Evolutionary conservation across 257 asterid genomes (phyloP).

Genomic region (Cordia subcordata): DNA sequence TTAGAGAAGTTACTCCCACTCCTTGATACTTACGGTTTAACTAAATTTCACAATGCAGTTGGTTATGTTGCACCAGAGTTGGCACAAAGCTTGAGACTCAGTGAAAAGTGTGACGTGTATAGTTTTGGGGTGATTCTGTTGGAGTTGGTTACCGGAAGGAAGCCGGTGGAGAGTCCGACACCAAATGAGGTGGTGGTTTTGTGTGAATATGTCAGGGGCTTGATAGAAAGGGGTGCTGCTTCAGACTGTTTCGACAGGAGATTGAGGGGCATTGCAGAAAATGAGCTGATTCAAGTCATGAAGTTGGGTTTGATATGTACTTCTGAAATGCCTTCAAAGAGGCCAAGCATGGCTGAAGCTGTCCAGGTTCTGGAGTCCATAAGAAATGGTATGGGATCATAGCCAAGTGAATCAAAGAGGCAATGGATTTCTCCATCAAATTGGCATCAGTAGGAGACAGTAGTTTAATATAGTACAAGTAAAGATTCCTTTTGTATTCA

Average conservation of each 20-base stretch:
- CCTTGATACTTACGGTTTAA: constrained; percentile 43
- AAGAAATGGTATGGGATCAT: constrained; percentile 57
- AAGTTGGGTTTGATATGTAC: constrained; percentile 81
- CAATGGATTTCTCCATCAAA: no score
- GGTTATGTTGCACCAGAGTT: constrained; percentile 95
- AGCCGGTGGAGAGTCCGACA: constrained; percentile 69
- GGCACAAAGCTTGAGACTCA: constrained; percentile 58
- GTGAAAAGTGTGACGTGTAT: constrained; percentile 79
- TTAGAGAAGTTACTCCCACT: constrained; percentile 62
- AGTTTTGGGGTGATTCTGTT: constrained; percentile 74
- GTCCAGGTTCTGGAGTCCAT: constrained; percentile 88
- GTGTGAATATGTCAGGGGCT: constrained; percentile 62
- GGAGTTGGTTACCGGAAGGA: constrained; percentile 83
- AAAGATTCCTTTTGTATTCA: constrained; percentile 53
- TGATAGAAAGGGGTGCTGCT: constrained; percentile 62
- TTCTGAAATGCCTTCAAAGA: constrained; percentile 52
- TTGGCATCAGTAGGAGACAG: constrained; percentile 9
- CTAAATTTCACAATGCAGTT: constrained; percentile 70
- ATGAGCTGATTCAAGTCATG: constrained; percentile 84
- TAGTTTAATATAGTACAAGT: constrained; percentile 14
- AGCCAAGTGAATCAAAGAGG: constrained; percentile 7
- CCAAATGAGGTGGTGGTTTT: constrained; percentile 65
- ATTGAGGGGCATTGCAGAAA: constrained; percentile 63
- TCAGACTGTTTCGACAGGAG: constrained; percentile 63
- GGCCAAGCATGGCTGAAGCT: constrained; percentile 95